These are phyloP conservation scores for Naematelia encephala DNA, from an alignment of 768 basidiomycete genomes.

Conservation along the genomic window DNA sequence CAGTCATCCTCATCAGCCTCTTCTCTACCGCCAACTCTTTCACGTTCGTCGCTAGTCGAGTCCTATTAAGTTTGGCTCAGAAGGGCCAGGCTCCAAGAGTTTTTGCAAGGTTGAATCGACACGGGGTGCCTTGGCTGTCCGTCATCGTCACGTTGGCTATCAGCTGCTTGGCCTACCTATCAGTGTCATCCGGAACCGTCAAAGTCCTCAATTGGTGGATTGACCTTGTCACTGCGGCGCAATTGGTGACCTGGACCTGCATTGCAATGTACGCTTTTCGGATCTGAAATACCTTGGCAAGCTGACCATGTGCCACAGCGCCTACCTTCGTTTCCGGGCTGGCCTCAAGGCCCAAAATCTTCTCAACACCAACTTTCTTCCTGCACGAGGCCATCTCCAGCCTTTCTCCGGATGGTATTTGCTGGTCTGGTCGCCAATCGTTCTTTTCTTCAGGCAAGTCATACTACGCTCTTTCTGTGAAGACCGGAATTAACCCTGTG, in stretches of 20 bases:
- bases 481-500: no score
- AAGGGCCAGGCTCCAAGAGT: constrained; percentile 23
- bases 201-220: constrained; percentile 41
- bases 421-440: no score
- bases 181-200: constrained; percentile 35
- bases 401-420: no score
- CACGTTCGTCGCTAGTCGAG: constrained; percentile 18
- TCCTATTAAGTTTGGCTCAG: constrained; percentile 16
- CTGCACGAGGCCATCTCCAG: no score
- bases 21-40: constrained; percentile 24
- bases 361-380: constrained; percentile 13
- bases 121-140: constrained; percentile 24
- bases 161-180: constrained; percentile 28
- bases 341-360: constrained; percentile 34
- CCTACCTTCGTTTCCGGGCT: constrained; percentile 32
- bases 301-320: no score
- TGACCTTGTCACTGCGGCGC: constrained; percentile 30
- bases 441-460: no score
- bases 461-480: no score
- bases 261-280: constrained; percentile 25
- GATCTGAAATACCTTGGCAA: no score
- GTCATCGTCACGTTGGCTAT: constrained; percentile 25
- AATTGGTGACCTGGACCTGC: constrained; percentile 34
- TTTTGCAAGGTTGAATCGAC: constrained; percentile 17
- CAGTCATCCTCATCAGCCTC: constrained; percentile 18